Base-by-base conservation (phyloP, 371 early-diverging fungal genomes). In the Cokeromyces recurvatus region DNA sequence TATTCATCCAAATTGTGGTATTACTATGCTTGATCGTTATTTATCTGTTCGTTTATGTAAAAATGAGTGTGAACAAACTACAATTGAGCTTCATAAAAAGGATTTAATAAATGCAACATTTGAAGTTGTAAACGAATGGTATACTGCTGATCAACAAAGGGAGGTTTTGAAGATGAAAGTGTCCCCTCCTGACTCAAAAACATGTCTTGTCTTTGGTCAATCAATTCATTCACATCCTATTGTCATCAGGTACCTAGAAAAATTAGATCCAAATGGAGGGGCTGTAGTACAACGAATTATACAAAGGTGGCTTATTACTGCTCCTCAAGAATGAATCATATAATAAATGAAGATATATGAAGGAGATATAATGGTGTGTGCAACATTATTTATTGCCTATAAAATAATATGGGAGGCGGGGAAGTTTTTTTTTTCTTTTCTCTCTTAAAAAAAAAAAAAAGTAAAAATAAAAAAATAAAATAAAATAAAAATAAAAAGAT, bases 1-100 rank as follows among this genome's bases (percentile, higher is more conserved):
- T 29, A 62, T 62, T 14, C 81, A 82, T 47, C 82, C 84, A 0
- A 71, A 81, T 41, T 84, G 84, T 42, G 73, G 74, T 0, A 74
- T 81, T 10, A 66, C 77, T 1, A 47, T 84, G 4, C 50, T 71
- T 14, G 79, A 79, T 23, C 61, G 67, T 27, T 64, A 63, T 19
- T 74, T 84, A 22, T 72, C 77, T 43, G 71, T 84, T 36, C 65
- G 70, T 24, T 52, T 82, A 32, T 57, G 55, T 19, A 67, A 71
- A 38, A 67, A 68, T 5, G 77, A 72, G 15, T 55, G 48, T 16
- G 73, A 73, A 14, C 66, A 64, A 12, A 68, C 67, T 1, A 55
- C 58, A 0, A 64, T 82, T 24, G 67, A 77, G 20, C 64, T 81
- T 1, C 61, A 68, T 51, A 81, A 81, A 48, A 68, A 61, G 2